A percentile compares a stretch with the other conserved stretches of the same genome.
phyloP scores from a whole-genome alignment of 1,284 basidiomycete genomes.

The Puccinia triticina region DNA sequence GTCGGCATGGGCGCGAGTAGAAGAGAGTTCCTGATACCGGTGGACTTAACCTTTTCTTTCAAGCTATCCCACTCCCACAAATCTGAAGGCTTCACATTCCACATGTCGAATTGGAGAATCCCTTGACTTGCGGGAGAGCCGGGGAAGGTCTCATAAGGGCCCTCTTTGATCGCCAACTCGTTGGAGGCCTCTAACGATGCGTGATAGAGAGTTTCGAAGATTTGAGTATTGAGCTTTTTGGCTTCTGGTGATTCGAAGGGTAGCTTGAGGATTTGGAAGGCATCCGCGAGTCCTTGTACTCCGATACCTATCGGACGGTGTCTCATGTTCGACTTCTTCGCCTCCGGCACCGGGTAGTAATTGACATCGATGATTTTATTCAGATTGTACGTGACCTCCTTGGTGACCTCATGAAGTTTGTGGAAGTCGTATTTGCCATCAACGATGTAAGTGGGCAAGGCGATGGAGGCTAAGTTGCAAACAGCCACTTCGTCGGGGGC shows the following conservation, averaged over 20 bases:
- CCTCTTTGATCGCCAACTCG: conserved; percentile 80
- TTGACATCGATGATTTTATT: conserved; percentile 94
- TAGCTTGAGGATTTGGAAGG: conserved; percentile 96
- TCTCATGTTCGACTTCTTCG: conserved; percentile 90
- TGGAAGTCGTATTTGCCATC: conserved; percentile 73
- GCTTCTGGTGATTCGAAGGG: conserved; percentile 92
- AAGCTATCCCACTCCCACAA: conserved; percentile 93
- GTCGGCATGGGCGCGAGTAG: conserved; percentile 97
- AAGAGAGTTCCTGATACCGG: conserved; percentile 91
- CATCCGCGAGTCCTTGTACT: conserved; percentile 96
- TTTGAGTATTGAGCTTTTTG: conserved; percentile 85
- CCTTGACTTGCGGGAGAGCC: conserved; percentile 89
- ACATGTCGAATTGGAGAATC: conserved; percentile 90
- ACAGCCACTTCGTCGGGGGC: conserved; percentile 97
- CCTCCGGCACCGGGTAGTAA: conserved; percentile 87
- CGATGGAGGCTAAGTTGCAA: conserved; percentile 97
- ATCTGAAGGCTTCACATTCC: conserved; percentile 87
- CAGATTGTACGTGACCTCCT: conserved; percentile 85
- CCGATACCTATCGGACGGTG: conserved; percentile 97
- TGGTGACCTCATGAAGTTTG: conserved; percentile 89
- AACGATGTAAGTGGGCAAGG: conserved; percentile 70
- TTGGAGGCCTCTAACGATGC: conserved; percentile 87
- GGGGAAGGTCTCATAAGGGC: conserved; percentile 86
- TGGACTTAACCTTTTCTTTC: conserved; percentile 83
- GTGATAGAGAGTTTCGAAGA: conserved; percentile 99